phyloP scores from a whole-genome alignment of 1,284 basidiomycete species.

The Ceratorhiza oryzae-sativae region DNA sequence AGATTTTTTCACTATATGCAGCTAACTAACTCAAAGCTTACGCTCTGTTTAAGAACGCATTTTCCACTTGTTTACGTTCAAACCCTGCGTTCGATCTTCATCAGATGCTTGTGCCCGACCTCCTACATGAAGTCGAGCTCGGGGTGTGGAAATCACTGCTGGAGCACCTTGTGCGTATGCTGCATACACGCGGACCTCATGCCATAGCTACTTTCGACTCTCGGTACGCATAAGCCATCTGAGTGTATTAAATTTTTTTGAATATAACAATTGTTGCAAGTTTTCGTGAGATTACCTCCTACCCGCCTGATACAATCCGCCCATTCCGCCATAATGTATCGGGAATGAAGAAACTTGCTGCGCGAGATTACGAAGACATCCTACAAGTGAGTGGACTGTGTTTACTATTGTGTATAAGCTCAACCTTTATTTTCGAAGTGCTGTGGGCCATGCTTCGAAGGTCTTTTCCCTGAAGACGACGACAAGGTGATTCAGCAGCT shows the following conservation, averaged over 20 bases:
- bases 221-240: slow-evolving; percentile 23
- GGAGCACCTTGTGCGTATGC: slow-evolving; percentile 47
- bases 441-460: slow-evolving; percentile 51
- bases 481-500: slow-evolving; percentile 47
- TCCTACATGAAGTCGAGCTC: slow-evolving; percentile 43
- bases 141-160: slow-evolving; percentile 48
- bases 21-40: background rate
- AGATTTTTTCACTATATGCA: background rate
- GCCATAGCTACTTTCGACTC: slow-evolving; percentile 17
- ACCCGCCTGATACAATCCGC: slow-evolving; percentile 36
- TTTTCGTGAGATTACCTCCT: slow-evolving; percentile 45
- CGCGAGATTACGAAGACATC: slow-evolving; percentile 44
- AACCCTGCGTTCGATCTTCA: slow-evolving; percentile 36
- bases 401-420: background rate
- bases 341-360: slow-evolving; percentile 42
- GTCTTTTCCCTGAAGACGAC: slow-evolving; percentile 47
- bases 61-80: slow-evolving; percentile 29
- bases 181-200: slow-evolving; percentile 40
- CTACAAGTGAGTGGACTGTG: slow-evolving; percentile 39
- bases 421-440: slow-evolving; percentile 46
- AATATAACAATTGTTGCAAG: background rate
- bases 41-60: slow-evolving; percentile 41
- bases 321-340: slow-evolving; percentile 40
- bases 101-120: slow-evolving; percentile 39
- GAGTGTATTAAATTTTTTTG: too few relatives aligned